These are phyloP conservation scores for Pythium rhizo-oryzae DNA, from an alignment of 352 stramenopile species.

Conservation along the genomic window DNA sequence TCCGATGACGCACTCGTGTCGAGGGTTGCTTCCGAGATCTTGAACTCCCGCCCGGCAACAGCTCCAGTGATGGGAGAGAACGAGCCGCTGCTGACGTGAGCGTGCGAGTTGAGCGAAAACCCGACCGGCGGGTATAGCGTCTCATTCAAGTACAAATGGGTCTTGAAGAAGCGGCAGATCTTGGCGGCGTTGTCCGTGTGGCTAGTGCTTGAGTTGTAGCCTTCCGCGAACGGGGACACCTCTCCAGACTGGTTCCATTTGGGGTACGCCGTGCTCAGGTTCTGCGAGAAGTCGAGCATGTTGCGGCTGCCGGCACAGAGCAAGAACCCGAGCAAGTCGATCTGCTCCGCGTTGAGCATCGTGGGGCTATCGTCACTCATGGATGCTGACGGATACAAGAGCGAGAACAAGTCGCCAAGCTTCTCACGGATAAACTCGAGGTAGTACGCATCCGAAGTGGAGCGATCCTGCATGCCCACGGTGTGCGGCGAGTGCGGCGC, in stretches of 20 bases:
- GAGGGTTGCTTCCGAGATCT: slow-evolving; percentile 4
- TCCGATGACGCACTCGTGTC: background rate
- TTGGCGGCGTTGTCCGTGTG: slow-evolving; percentile 58
- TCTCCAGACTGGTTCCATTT: slow-evolving; percentile 49
- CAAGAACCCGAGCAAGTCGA: slow-evolving; percentile 78
- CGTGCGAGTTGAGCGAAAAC: slow-evolving; percentile 47
- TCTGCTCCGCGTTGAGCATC: slow-evolving; percentile 59
- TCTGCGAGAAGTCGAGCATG: slow-evolving; percentile 56
- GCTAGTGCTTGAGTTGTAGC: slow-evolving; percentile 20
- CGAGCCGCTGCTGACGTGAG: slow-evolving; percentile 22
- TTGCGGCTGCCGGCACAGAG: slow-evolving; percentile 55
- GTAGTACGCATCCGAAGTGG: slow-evolving; percentile 80
- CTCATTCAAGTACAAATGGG: slow-evolving; percentile 74
- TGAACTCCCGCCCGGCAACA: slow-evolving; percentile 4
- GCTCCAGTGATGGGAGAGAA: slow-evolving; percentile 22
- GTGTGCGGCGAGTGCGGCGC: slow-evolving; percentile 73
- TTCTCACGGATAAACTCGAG: slow-evolving; percentile 80
- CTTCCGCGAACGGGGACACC: slow-evolving; percentile 17
- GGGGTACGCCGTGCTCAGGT: slow-evolving; percentile 68
- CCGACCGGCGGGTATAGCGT: slow-evolving; percentile 78
- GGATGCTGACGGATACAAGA: slow-evolving; percentile 65
- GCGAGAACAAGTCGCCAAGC: slow-evolving; percentile 69
- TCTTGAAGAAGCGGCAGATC: slow-evolving; percentile 78
- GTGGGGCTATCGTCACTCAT: slow-evolving; percentile 54
- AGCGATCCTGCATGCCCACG: slow-evolving; percentile 77